Conservation (phyloP, 768 basidiomycete genomes). For the Mycena rosella region DNA sequence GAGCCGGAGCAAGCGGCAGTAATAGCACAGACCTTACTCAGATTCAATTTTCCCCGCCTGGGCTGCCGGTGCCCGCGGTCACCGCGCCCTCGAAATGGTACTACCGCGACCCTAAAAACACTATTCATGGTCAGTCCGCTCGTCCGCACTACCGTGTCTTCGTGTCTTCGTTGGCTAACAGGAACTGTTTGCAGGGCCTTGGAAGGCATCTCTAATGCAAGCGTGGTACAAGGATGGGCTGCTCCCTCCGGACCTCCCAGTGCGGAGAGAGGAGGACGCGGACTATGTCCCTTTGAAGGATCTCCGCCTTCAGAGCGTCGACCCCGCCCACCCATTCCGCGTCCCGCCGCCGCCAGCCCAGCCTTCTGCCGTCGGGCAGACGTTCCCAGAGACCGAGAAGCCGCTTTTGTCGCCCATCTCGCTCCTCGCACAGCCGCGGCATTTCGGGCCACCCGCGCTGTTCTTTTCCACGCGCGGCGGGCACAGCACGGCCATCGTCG, state of each 20-base stretch:
- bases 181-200: conserved; percentile 68
- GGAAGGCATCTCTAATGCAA: conserved; percentile 91
- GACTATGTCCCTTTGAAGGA: conserved; percentile 80
- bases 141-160: not conserved
- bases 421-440: conserved; percentile 79
- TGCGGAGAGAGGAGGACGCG: conserved; percentile 79
- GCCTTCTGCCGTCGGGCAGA: conserved; percentile 38
- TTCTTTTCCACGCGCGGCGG: conserved; percentile 93
- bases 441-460: conserved; percentile 88
- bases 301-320: conserved; percentile 80
- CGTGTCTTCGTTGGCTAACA: conserved; percentile 35
- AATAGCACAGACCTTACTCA: conserved; percentile 63
- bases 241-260: conserved; percentile 85
- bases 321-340: conserved; percentile 86
- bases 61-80: conserved; percentile 78
- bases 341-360: conserved; percentile 56
- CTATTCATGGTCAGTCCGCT: conserved; percentile 74
- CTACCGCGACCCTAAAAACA: conserved; percentile 86
- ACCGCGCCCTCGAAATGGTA: conserved; percentile 82
- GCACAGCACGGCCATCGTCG: conserved; percentile 89
- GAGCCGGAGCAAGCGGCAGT: conserved; percentile 65
- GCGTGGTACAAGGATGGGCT: conserved; percentile 90
- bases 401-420: conserved; percentile 81
- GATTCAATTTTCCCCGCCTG: conserved; percentile 83
- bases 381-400: conserved; percentile 53